phyloP scores from a whole-genome alignment of 148 eudicot genomes.

The Hydrangea macrophylla region DNA sequence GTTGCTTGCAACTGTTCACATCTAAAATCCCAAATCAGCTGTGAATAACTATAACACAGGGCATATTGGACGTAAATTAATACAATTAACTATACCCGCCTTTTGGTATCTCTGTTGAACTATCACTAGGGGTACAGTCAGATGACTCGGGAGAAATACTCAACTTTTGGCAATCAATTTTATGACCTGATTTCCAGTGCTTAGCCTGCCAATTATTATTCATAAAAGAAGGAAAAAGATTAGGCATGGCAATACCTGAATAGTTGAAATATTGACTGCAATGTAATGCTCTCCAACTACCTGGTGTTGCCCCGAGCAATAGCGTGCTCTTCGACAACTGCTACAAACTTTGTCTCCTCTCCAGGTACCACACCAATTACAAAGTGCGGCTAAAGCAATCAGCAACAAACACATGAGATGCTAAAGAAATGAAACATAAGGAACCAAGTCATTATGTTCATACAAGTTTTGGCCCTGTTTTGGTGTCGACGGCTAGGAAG shows the following conservation, averaged over 20 bases:
- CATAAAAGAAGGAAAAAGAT: background rate
- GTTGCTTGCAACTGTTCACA: constrained; percentile 61
- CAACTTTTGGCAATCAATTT: constrained; percentile 42
- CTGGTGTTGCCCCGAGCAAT: constrained; percentile 89
- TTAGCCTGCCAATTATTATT: constrained; percentile 38
- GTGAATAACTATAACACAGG: background rate
- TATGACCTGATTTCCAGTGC: constrained; percentile 74
- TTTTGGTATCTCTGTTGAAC: constrained; percentile 29
- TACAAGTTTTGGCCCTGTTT: background rate
- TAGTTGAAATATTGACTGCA: background rate
- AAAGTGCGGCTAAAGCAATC: constrained; percentile 59
- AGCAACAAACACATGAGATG: background rate
- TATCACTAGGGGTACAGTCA: constrained; percentile 18
- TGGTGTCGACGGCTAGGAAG: background rate
- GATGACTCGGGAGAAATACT: constrained; percentile 32
- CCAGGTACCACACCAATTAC: constrained; percentile 96
- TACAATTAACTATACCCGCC: constrained; percentile 27
- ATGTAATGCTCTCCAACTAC: constrained; percentile 22
- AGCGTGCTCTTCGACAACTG: constrained; percentile 60
- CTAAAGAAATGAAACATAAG: background rate
- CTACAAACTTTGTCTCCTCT: constrained; percentile 81
- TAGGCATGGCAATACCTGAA: background rate
- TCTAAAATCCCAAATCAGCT: constrained; percentile 11
- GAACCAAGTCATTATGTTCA: background rate
- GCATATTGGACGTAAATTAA: background rate